phyloP scores from a whole-genome alignment of 1,139 yeast species.

The Arxiozyma heterogenica region DNA sequence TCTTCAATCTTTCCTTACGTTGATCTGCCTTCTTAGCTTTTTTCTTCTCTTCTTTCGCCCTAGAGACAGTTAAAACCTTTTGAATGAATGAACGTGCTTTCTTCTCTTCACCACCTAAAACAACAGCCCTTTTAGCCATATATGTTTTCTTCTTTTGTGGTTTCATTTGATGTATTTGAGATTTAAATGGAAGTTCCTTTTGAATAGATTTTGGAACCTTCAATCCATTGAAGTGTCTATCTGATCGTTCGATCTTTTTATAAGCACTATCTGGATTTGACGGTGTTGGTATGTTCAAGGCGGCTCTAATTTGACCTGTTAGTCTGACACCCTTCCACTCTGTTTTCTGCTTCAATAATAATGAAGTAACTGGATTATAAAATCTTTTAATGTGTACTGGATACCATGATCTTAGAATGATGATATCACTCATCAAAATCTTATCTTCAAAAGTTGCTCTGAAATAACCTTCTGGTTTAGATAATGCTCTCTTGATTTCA shows the following conservation, averaged over 20 bases:
- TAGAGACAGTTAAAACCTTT: conserved; percentile 73
- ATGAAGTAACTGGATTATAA: conserved; percentile 93
- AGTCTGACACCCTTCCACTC: conserved; percentile 96
- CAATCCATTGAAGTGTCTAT: conserved; percentile 78
- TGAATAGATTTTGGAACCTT: conserved; percentile 75
- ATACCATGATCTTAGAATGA: conserved; percentile 92
- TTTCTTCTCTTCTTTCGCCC: conserved; percentile 77
- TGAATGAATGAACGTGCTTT: conserved; percentile 85
- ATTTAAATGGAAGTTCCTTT: conserved; percentile 76
- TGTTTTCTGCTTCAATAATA: conserved; percentile 60
- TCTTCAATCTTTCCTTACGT: conserved; percentile 66
- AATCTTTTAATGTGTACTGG: conserved; percentile 85
- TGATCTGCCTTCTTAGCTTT: conserved; percentile 67
- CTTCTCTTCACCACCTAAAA: conserved; percentile 85
- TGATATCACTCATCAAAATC: conserved; percentile 76
- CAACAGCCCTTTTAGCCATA: conserved; percentile 87
- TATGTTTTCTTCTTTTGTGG: conserved; percentile 81
- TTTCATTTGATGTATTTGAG: conserved; percentile 81
- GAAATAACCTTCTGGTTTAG: conserved; percentile 93
- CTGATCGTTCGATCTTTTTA: conserved; percentile 74
- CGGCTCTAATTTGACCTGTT: conserved; percentile 89
- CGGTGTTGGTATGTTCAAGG: conserved; percentile 56
- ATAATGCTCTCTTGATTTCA: conserved; percentile 88
- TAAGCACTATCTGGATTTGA: conserved; percentile 59
- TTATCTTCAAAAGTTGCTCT: conserved; percentile 99